Conservation (phyloP, 208 protist species). For the Polymyxa betae region DNA sequence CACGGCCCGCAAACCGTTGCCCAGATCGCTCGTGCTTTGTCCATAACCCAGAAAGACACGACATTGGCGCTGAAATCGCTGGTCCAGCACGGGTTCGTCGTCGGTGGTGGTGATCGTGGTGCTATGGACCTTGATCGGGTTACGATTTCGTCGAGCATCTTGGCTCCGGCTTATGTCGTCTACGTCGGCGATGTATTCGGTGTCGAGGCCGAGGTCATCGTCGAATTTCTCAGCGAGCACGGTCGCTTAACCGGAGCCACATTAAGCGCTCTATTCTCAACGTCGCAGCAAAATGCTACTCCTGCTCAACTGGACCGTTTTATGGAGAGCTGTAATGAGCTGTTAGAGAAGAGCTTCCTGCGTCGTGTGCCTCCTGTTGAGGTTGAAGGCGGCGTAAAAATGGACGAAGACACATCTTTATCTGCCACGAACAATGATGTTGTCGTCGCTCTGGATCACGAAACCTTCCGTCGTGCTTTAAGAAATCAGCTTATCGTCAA, state of each 20-base stretch:
- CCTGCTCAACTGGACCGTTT: background rate
- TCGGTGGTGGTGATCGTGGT: background rate
- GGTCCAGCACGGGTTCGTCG: constrained; percentile 27
- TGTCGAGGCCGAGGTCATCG: constrained; percentile 35
- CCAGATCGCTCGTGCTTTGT: background rate
- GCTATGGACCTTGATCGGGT: background rate
- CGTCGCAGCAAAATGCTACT: background rate
- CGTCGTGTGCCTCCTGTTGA: background rate
- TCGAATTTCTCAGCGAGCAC: constrained; percentile 31
- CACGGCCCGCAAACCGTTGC: background rate
- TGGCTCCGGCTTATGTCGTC: background rate
- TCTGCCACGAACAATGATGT: background rate
- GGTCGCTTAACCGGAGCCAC: background rate
- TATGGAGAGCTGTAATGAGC: background rate
- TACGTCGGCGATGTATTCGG: constrained; percentile 4
- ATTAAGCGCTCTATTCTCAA: background rate
- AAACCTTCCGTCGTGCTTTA: background rate
- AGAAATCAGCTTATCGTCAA: background rate
- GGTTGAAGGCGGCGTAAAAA: background rate
- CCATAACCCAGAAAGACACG: too few relatives aligned
- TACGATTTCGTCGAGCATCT: background rate
- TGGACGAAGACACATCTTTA: background rate
- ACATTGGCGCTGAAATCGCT: background rate
- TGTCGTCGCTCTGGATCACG: constrained; percentile 1
- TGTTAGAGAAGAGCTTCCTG: background rate